Evolutionary conservation across 2,329 filamentous ascomycete genomes (phyloP), one percentile per base, ranked within the genome.

Genomic region (Rhinocladiella similis): DNA sequence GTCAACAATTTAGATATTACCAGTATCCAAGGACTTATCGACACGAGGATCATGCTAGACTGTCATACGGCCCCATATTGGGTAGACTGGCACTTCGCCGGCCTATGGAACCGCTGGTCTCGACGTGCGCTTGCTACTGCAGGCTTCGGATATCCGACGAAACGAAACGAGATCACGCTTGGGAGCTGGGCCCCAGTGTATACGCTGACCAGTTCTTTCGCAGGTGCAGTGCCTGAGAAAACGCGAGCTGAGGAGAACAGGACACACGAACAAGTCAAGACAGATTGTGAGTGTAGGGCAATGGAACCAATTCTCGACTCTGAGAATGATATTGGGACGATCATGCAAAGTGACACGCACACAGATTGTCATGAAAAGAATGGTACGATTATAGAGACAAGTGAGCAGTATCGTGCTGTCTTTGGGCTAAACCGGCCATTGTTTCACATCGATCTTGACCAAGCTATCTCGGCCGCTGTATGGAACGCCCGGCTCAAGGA

Each of bases 1-100:
- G 78, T 83, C 45, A 81, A 83, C 65, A 75, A 79, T 45, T 73
- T 84, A 41, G 82, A 85, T 61, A 77, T 83, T 6, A 84, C 81
- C 1, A 76, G 78, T 3, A 72, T 82, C 0, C 81, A 84, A 64
- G 74, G 75, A 1, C 69, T 85, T 19, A 77, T 82, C 39, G 81
- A 84, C 65, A 74, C 81, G 5, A 77, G 81, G 38, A 79, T 79
- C 59, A 76, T 80, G 56, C 72, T 85, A 5, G 80, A 82, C 59
- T 73, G 74, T 18, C 80, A 81, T 54, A 77, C 81, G 4, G 65
- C 68, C 3, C 70, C 72, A 1, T 65, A 61, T 9, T 39, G 64
- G 1, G 73, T 75, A 0, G 70, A 73, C 38, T 75, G 72, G 69
- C 72, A 75, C 50, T 74, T 84, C 67, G 80, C 80, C 27, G 72